Evolutionary conservation across 805 yeast genomes (phyloP).

Genomic region (Lipomyces japonicus): DNA sequence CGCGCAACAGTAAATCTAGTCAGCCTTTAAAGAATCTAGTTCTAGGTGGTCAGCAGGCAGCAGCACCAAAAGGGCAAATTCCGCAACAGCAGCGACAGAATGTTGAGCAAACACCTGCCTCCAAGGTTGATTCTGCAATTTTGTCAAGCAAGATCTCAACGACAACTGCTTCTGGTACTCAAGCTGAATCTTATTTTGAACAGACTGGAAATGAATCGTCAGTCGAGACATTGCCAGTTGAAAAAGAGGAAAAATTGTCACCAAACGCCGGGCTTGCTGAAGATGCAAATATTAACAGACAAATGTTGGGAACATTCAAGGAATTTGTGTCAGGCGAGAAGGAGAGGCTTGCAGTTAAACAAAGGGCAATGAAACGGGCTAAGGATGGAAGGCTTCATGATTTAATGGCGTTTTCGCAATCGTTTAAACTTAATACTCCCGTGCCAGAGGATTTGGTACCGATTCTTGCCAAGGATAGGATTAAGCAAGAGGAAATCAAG

Average conservation of each 20-base stretch:
- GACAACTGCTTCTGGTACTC: constrained; percentile 1
- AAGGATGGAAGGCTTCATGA: constrained; percentile 38
- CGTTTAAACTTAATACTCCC: constrained; percentile 58
- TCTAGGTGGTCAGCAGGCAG: not conserved
- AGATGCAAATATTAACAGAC: constrained; percentile 12
- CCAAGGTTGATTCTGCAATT: constrained; percentile 24
- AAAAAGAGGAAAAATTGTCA: not conserved
- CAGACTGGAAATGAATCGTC: constrained; percentile 1
- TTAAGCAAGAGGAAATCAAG: constrained; percentile 59
- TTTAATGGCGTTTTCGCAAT: constrained; percentile 73
- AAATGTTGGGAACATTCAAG: constrained; percentile 34
- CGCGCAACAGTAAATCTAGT: constrained; percentile 40
- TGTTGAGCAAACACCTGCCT: constrained; percentile 22
- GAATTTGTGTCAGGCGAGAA: constrained; percentile 36
- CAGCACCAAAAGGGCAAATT: constrained; percentile 2
- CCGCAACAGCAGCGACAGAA: constrained; percentile 20
- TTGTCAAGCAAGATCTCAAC: constrained; percentile 11
- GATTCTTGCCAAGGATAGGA: constrained; percentile 61
- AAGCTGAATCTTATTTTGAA: not conserved
- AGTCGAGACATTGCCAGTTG: constrained; percentile 4
- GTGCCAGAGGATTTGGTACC: constrained; percentile 66
- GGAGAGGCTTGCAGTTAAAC: constrained; percentile 34
- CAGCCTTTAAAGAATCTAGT: not conserved
- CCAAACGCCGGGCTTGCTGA: not conserved
- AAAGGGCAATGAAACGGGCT: constrained; percentile 33